Evolutionary conservation across 2,329 filamentous ascomycete species (phyloP).

Genomic region (Cercospora citrullina): DNA sequence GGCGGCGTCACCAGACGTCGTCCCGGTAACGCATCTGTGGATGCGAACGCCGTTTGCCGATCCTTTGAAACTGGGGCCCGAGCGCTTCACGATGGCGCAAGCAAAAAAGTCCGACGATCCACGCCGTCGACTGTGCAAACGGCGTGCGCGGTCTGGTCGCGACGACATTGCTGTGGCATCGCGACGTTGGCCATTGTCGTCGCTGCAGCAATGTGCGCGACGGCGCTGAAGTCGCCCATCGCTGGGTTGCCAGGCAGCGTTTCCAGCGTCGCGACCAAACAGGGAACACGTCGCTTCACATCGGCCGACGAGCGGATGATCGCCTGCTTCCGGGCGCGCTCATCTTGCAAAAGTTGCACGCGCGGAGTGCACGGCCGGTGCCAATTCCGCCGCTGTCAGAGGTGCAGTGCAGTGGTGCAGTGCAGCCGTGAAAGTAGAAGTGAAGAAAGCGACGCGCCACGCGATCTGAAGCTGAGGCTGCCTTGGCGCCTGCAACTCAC

Average conservation of each 20-base stretch:
- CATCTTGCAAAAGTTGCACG: background rate
- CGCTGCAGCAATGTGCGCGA: constrained; percentile 4
- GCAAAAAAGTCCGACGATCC: background rate
- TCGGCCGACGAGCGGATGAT: background rate
- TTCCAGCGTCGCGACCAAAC: background rate
- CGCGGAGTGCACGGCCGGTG: background rate
- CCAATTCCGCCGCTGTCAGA: background rate
- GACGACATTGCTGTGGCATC: constrained; percentile 3
- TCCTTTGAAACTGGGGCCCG: background rate
- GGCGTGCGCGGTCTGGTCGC: background rate
- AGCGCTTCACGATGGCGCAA: background rate
- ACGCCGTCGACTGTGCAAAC: background rate
- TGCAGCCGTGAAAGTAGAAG: background rate
- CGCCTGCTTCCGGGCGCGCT: constrained; percentile 3
- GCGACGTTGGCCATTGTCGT: background rate
- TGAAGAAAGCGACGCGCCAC: background rate
- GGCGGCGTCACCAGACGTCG: background rate
- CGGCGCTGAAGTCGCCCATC: background rate
- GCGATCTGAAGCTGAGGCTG: background rate
- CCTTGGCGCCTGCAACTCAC: background rate
- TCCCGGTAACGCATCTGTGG: constrained; percentile 1
- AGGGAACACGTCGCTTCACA: constrained; percentile 1
- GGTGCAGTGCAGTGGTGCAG: background rate
- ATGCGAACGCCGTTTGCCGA: constrained; percentile 2
- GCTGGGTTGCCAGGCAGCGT: background rate